Conservation (phyloP, 768 basidiomycete species). For the Cystoderma amianthinum region DNA sequence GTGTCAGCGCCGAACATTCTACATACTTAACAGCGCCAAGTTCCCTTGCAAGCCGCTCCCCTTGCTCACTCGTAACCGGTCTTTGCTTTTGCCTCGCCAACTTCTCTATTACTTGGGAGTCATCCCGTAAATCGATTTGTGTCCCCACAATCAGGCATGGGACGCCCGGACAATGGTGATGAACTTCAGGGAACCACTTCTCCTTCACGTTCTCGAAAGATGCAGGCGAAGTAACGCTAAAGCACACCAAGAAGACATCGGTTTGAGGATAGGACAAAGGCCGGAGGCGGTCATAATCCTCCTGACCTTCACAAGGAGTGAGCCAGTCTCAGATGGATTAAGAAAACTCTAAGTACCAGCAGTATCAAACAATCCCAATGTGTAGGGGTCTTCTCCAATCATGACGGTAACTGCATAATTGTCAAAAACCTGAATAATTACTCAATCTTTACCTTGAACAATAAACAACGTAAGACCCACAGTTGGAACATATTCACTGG, state of each 20-base stretch:
- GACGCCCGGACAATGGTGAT: slow-evolving; percentile 98
- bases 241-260: slow-evolving; percentile 99
- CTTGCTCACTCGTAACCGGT: slow-evolving; percentile 82
- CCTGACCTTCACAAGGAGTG: slow-evolving; percentile 62
- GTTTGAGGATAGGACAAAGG: slow-evolving; percentile 99
- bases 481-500: slow-evolving; percentile 98
- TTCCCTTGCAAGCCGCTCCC: slow-evolving; percentile 93
- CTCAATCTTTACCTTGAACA: slow-evolving; percentile 14
- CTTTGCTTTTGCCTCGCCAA: slow-evolving; percentile 93
- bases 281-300: slow-evolving; percentile 99
- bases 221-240: slow-evolving; percentile 96
- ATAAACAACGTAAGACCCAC: slow-evolving; percentile 42
- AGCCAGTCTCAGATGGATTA: slow-evolving; percentile 3
- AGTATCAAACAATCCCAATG: slow-evolving; percentile 96
- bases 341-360: slow-evolving; percentile 80
- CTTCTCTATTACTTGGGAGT: slow-evolving; percentile 90
- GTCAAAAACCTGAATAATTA: slow-evolving; percentile 69
- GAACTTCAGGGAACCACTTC: slow-evolving; percentile 99
- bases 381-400: slow-evolving; percentile 99
- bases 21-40: slow-evolving; percentile 98
- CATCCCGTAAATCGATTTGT: slow-evolving; percentile 95
- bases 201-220: slow-evolving; percentile 99
- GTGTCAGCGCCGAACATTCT: slow-evolving; percentile 97
- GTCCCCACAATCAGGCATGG: slow-evolving; percentile 99
- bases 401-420: slow-evolving; percentile 99